Evolutionary conservation across 768 basidiomycete genomes (phyloP).

Genomic region (Auriscalpium microsporum): DNA sequence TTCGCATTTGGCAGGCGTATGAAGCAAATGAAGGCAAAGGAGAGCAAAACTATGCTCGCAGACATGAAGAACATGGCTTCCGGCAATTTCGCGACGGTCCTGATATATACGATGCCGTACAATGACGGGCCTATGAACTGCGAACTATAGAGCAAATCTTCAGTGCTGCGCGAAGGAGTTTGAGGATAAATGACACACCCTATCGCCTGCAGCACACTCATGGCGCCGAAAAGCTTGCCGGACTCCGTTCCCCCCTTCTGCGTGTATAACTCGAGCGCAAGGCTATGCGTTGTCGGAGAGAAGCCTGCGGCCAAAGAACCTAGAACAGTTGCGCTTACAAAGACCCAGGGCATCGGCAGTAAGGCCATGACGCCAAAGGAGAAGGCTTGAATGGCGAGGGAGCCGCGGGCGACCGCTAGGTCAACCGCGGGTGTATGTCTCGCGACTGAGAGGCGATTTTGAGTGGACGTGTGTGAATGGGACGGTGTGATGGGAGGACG

Average conservation of each 20-base stretch:
- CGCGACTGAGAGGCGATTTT: background rate
- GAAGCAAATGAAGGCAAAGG: background rate
- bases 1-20: background rate
- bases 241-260: background rate
- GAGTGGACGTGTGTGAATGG: background rate
- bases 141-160: background rate
- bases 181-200: background rate
- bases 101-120: background rate
- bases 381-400: background rate
- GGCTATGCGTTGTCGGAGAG: slow-evolving; percentile 1
- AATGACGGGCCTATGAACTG: slow-evolving; percentile 1
- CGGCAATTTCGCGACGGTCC: background rate
- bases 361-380: background rate
- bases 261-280: slow-evolving; percentile 3
- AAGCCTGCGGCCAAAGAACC: background rate
- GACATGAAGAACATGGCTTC: background rate
- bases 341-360: background rate
- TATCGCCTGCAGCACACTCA: slow-evolving; percentile 1
- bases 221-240: slow-evolving; percentile 2
- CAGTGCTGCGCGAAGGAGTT: background rate
- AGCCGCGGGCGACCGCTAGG: slow-evolving; percentile 1
- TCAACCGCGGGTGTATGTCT: background rate
- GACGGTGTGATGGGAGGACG: background rate
- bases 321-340: background rate
- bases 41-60: background rate